phyloP scores from a whole-genome alignment of 2,329 filamentous ascomycete species.

The Colletotrichum euphorbiae region DNA sequence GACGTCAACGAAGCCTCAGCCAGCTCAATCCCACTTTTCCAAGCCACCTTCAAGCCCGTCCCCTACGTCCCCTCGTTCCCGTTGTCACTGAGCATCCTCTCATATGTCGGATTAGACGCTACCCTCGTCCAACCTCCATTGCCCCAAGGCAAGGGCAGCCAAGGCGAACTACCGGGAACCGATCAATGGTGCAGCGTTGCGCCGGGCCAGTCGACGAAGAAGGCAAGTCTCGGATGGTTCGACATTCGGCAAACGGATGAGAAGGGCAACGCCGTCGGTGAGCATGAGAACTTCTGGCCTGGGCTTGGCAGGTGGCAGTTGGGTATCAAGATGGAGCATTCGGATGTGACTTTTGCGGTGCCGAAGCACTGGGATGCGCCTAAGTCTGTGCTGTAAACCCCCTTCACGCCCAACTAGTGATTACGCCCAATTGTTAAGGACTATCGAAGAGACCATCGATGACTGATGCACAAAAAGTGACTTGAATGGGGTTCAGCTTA shows the following conservation, averaged over 20 bases:
- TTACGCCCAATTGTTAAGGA: too few species aligned
- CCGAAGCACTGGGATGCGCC: conserved; percentile 43
- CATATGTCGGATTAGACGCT: conserved; percentile 56
- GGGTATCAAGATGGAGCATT: conserved; percentile 53
- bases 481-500: too few species aligned
- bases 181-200: conserved; percentile 57
- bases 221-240: conserved; percentile 58
- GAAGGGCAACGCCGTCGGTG: conserved; percentile 42
- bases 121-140: conserved; percentile 62
- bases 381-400: conserved; percentile 42
- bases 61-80: conserved; percentile 58
- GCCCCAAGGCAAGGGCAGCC: conserved; percentile 52
- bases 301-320: conserved; percentile 58
- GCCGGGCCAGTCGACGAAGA: conserved; percentile 46
- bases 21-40: conserved; percentile 56
- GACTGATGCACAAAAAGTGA: too few species aligned
- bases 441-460: too few species aligned
- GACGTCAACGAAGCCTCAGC: conserved; percentile 48
- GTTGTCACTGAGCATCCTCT: conserved; percentile 52
- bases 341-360: conserved; percentile 46
- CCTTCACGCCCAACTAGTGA: too few species aligned
- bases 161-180: conserved; percentile 59
- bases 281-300: conserved; percentile 60
- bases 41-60: conserved; percentile 57
- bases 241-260: conserved; percentile 56